A percentile compares a stretch with the other conserved stretches of the same genome.
Evolutionary conservation across 2,329 filamentous ascomycete species (phyloP).

Genomic region (Aureobasidium pullulans): DNA sequence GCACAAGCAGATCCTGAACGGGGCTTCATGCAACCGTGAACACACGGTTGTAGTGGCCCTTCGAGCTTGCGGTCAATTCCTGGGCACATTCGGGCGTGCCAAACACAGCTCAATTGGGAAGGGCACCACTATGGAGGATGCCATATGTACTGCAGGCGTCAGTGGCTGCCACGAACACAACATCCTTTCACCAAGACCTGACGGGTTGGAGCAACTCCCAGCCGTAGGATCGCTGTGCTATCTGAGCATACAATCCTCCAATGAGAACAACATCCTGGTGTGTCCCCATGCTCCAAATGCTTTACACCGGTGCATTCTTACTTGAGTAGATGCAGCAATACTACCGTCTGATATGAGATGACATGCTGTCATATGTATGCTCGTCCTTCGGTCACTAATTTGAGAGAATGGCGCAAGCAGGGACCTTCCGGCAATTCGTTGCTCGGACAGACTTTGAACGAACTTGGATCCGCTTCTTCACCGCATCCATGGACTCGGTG

Average conservation of each 20-base stretch:
- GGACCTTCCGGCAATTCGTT: not conserved
- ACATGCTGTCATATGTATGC: not conserved
- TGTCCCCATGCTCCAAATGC: not conserved
- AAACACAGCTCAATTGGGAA: not conserved
- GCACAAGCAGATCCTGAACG: not conserved
- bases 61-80: not conserved
- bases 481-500: constrained; percentile 5
- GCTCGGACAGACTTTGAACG: not conserved
- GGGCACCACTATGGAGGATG: not conserved
- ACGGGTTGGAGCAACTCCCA: not conserved
- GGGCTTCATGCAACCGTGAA: not conserved
- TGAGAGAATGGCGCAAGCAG: not conserved
- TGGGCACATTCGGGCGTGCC: not conserved
- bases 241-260: not conserved
- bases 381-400: not conserved
- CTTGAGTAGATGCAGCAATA: no score
- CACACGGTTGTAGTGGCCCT: not conserved
- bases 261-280: not conserved
- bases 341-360: not conserved
- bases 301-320: not conserved
- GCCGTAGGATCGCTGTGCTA: not conserved
- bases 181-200: not conserved
- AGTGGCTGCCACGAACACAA: constrained; percentile 1
- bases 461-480: not conserved
- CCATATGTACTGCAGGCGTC: not conserved